A percentile compares a stretch with the other conserved stretches of the same genome.
phyloP scores from a whole-genome alignment of 1,139 yeast genomes.

The Diutina scorzettiae region DNA sequence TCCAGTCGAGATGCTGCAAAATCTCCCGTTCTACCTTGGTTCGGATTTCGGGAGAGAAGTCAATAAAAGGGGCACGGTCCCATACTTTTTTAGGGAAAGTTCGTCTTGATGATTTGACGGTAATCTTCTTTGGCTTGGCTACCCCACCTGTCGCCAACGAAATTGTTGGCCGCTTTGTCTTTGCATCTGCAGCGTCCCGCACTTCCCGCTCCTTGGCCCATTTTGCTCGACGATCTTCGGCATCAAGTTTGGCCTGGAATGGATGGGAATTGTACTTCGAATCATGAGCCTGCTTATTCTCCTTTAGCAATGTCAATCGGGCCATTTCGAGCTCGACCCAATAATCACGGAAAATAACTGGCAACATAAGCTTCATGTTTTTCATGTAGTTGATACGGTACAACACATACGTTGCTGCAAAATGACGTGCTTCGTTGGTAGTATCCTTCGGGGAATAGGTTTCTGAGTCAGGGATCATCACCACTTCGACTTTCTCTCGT shows the following conservation, averaged over 20 bases:
- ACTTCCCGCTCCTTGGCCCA: constrained; percentile 33
- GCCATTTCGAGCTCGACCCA: constrained; percentile 65
- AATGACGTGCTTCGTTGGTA: constrained; percentile 80
- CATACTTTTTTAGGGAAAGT: constrained; percentile 34
- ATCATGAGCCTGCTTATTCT: constrained; percentile 37
- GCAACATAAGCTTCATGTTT: constrained; percentile 78
- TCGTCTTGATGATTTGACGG: constrained; percentile 6
- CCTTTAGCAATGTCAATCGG: constrained; percentile 32
- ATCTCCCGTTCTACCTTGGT: constrained; percentile 43
- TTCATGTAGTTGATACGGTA: constrained; percentile 72
- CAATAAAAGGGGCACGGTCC: constrained; percentile 49
- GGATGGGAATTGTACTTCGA: constrained; percentile 57
- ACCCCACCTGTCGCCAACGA: constrained; percentile 1
- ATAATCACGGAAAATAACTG: constrained; percentile 64
- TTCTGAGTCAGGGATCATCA: constrained; percentile 48
- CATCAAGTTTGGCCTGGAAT: constrained; percentile 48
- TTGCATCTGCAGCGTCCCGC: constrained; percentile 22
- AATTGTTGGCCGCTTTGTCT: constrained; percentile 31
- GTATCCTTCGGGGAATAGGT: constrained; percentile 56
- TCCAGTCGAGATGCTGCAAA: constrained; percentile 44
- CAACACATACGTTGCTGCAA: constrained; percentile 79
- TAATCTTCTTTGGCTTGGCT: constrained; percentile 7
- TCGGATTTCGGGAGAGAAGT: constrained; percentile 37
- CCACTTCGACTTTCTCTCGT: constrained; percentile 47
- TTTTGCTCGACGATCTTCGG: constrained; percentile 30